Conservation (phyloP, 768 basidiomycete genomes). For the Sporobolomyces phaffii region DNA sequence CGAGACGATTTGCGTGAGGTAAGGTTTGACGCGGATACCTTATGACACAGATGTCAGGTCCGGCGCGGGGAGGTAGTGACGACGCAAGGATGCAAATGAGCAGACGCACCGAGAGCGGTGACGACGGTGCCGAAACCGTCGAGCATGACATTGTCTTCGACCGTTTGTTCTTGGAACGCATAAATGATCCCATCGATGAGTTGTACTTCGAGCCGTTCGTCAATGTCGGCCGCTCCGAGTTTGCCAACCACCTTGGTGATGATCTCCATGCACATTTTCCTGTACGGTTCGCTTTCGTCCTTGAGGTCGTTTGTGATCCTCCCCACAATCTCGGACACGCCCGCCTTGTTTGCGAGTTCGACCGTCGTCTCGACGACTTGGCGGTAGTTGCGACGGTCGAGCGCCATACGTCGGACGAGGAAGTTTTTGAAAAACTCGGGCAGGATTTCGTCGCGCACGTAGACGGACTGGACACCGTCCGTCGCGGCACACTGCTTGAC, state of each 20-base stretch:
- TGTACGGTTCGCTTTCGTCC: constrained; percentile 52
- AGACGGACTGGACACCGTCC: constrained; percentile 90
- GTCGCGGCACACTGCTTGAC: constrained; percentile 98
- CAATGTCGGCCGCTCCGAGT: constrained; percentile 93
- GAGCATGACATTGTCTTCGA: constrained; percentile 98
- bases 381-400: constrained; percentile 89
- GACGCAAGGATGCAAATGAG: neutral
- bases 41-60: neutral
- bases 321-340: constrained; percentile 92
- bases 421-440: constrained; percentile 99
- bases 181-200: constrained; percentile 98
- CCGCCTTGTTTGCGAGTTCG: constrained; percentile 93
- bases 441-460: constrained; percentile 94
- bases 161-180: constrained; percentile 98
- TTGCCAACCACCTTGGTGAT: constrained; percentile 92
- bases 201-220: constrained; percentile 86
- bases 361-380: constrained; percentile 99
- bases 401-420: constrained; percentile 77
- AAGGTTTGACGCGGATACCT: constrained; percentile 94
- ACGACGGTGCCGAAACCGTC: constrained; percentile 98
- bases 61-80: no score
- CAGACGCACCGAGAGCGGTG: constrained; percentile 65
- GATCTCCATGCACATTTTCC: constrained; percentile 99
- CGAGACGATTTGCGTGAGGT: constrained; percentile 96
- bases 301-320: constrained; percentile 82